Base-by-base conservation (phyloP, 108 stramenopile genomes). In the Cyclotella kingstonii region DNA sequence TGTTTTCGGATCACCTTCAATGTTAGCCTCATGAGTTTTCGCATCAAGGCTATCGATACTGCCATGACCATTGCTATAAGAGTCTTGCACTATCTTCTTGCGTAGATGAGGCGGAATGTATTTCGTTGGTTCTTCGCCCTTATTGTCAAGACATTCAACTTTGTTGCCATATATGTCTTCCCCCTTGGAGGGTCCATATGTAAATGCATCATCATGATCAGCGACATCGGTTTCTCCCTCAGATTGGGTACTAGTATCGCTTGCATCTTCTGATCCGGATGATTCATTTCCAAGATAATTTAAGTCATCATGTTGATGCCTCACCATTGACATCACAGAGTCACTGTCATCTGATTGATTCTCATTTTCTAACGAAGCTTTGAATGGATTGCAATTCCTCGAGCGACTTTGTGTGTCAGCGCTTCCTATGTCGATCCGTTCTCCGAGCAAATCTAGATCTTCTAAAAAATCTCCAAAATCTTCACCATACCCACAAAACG, bases 101-200 rank as follows among this genome's bases (percentile, higher is more conserved):
- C 91, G 81, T 22, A 93, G 58, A 49, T 93, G 91, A 30, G 91
- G 91, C 10, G 91, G 91, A n/a, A 90, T 77, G 34, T 93, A 93
- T 61, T 86, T 90, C 14, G 75, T 58, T 31, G 79, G 69, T 29
- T 66, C 54, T 5, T 54, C 35, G 14, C 26, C 35, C 23, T 60
- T 35, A 14, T 28, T 61, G n/a, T 30, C 25, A 9, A 36, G 19
- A n/a, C 33, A 9, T 14, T 86, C 90, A 22, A 88, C 60, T 27
- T 52, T 62, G 27, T 95, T 81, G 36, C 97, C 97, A 55, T 98
- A 98, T 39, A 98, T 96, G 65, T 98, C 95, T 80, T 98, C 91
- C 8, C 97, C 97, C 9, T 51, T 27, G 25, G 70, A 50, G 12
- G 97, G 97, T 48, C 61, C 66, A 49, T 98, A 98, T 3, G 87